Conservation (phyloP, 345 rosid species). For the Triadica sebifera region DNA sequence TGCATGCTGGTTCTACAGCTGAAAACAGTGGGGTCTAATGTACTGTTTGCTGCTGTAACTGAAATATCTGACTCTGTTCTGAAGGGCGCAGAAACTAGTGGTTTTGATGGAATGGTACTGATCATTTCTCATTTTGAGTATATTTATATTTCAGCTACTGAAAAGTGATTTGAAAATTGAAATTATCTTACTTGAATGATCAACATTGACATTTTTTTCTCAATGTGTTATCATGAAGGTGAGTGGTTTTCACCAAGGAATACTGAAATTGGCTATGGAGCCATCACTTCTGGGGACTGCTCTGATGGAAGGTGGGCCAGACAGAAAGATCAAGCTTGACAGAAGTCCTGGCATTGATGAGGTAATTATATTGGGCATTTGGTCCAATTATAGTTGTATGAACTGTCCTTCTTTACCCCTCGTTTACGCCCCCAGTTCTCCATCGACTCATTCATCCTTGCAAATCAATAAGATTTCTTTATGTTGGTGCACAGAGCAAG, state of each 20-base stretch:
- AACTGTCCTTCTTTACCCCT: neutral
- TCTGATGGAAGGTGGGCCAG: constrained; percentile 86
- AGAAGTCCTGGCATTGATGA: constrained; percentile 83
- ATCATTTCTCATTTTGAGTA: constrained; percentile 14
- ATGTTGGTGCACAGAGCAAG: neutral
- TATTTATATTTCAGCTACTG: neutral
- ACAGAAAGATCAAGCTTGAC: constrained; percentile 85
- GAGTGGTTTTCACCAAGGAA: constrained; percentile 83
- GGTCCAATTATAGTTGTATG: constrained; percentile 1
- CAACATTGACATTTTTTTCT: constrained; percentile 10
- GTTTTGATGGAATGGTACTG: constrained; percentile 89
- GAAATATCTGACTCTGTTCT: constrained; percentile 89
- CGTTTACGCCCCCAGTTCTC: neutral
- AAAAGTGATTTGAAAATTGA: neutral
- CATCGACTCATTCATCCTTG: neutral
- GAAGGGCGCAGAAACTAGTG: constrained; percentile 85
- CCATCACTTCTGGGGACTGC: constrained; percentile 83
- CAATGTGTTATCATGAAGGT: constrained; percentile 43
- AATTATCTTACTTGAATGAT: neutral
- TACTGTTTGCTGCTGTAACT: constrained; percentile 74
- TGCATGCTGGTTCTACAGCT: constrained; percentile 50
- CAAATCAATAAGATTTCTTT: neutral
- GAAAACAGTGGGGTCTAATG: constrained; percentile 84
- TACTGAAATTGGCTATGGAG: constrained; percentile 92
- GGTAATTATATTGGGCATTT: constrained; percentile 40